Evolutionary conservation across 495 filamentous ascomycete genomes (phyloP), one percentile per base, ranked within the genome.

Genomic region (Penicillium pancosmium): DNA sequence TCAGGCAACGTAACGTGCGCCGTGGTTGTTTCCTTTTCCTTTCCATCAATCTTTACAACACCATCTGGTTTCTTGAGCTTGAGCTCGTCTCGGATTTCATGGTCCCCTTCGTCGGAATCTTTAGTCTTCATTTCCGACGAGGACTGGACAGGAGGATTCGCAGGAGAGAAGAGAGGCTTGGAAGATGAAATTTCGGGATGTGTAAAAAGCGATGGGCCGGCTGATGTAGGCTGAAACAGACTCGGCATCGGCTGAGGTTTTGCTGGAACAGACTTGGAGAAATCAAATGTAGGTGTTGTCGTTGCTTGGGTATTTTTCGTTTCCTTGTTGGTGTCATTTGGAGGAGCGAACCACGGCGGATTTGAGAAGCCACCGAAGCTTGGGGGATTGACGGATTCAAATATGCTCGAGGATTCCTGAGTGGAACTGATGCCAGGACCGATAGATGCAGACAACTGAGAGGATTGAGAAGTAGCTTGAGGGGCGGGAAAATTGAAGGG

Each of bases 321-420:
- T 44, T 33, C 23, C 41, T 41, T 36, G 18, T 13, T 51, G 10
- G 49, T 5, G 38, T 43, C 55, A 25, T 40, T 44, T 16, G 25
- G 21, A 41, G 56, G 16, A 34, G 53, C 27, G 46, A 47, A 62
- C 19, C 65, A 60, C 1, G 56, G 35, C n/a, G 65, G 54, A 10
- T 44, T 18, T 13, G 48, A 27, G 5, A 10, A 27, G 8, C 46
- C 59, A 6, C 40, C 31, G n/a, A 52, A 49, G 10, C 41, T 21
- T 15, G 62, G 25, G 12, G 57, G 6, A 50, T 66, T 68, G 6
- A 34, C 52, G 16, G 51, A 38, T 13, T 50, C 27, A 47, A 62
- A 68, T 3, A 65, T 58, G 57, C 56, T 66, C n/a, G 56, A 16
- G 8, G 57, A 46, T 25, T 65, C 40, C 33, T 67, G 18, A 8